phyloP scores from a whole-genome alignment of 768 basidiomycete genomes.

The Dictyophora rubrovolvata region DNA sequence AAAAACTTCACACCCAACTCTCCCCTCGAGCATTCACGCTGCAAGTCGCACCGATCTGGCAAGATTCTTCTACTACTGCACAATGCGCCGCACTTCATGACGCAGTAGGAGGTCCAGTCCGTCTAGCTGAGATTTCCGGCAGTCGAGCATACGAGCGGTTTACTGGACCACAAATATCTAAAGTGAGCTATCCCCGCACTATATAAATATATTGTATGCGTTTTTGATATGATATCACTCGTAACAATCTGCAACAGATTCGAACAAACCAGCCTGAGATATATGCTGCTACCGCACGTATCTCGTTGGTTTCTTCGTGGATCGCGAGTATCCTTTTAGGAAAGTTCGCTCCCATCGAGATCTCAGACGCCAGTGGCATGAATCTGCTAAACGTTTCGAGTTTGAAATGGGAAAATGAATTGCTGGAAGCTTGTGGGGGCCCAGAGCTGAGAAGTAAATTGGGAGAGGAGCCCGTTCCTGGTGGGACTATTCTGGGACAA shows the following conservation, averaged over 20 bases:
- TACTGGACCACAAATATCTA: constrained; percentile 76
- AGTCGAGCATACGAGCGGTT: constrained; percentile 83
- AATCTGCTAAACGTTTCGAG: constrained; percentile 73
- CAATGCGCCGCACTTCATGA: constrained; percentile 65
- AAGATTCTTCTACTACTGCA: constrained; percentile 74
- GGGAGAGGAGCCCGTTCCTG: constrained; percentile 66
- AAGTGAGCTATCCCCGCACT: constrained; percentile 32
- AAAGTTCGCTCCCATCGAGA: constrained; percentile 67
- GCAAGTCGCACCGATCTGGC: constrained; percentile 73
- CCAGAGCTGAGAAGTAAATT: constrained; percentile 57
- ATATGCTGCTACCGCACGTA: constrained; percentile 51
- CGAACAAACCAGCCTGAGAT: constrained; percentile 39
- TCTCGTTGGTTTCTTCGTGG: constrained; percentile 78
- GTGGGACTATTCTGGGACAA: constrained; percentile 56
- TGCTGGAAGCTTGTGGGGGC: constrained; percentile 62
- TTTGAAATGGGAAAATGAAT: constrained; percentile 60
- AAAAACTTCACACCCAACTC: constrained; percentile 50
- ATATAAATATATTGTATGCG: background rate
- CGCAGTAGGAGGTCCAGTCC: constrained; percentile 58
- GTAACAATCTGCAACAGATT: constrained; percentile 31
- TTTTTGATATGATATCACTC: constrained; percentile 1
- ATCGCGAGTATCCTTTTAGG: constrained; percentile 77
- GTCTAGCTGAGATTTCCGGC: constrained; percentile 65
- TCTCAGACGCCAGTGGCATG: constrained; percentile 87
- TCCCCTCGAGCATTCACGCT: constrained; percentile 56